Base-by-base conservation (phyloP, 305 asterid genomes). In the Solanum hybrid region DNA sequence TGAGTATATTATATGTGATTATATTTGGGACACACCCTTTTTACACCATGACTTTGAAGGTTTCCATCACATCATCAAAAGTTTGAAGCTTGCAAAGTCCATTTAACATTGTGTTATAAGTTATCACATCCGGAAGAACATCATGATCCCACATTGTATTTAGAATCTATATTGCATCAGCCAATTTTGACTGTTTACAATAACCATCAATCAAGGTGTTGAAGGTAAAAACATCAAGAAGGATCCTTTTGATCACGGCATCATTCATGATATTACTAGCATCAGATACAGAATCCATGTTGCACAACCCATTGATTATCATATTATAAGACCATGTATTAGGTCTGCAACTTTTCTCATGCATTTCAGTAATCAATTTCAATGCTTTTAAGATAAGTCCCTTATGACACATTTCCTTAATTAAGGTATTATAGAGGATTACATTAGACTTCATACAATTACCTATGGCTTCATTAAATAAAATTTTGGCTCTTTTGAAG, bases 151-250 rank as follows among this genome's bases (percentile, higher is more conserved):
- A 93, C 98, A 97, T 96, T 77, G 89, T 90, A 89, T 95, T 90
- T 73, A 97, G 94, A 89, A 96, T 91, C 89, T 91, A 97, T 87
- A 96, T 96, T 7, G 97, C 98, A 88, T 93, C 92, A 14, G 90
- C 93, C 90, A 96, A 93, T 92, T 95, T 96, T 79, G 92, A 94
- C 92, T 95, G 95, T 89, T 97, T 97, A 92, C 97, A 96, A 90
- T 93, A 95, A 40, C 99, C 99, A 90, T 95, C 98, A 75, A 97
- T 95, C 92, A 97, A 91, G 64, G 98, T 97, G 91, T 97, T 97
- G 91, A 96, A 96, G 76, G 98, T 95, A 93, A 95, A 97, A 90
- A 96, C 93, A 91, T 96, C 99, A 26, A 98, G 98, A 91, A 92
- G 88, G 80, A 93, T 78, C 90, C 98, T 99, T 91, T 99, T 91